Conservation (phyloP, 169 alveolate genomes). For the Miamiensis avidus region DNA sequence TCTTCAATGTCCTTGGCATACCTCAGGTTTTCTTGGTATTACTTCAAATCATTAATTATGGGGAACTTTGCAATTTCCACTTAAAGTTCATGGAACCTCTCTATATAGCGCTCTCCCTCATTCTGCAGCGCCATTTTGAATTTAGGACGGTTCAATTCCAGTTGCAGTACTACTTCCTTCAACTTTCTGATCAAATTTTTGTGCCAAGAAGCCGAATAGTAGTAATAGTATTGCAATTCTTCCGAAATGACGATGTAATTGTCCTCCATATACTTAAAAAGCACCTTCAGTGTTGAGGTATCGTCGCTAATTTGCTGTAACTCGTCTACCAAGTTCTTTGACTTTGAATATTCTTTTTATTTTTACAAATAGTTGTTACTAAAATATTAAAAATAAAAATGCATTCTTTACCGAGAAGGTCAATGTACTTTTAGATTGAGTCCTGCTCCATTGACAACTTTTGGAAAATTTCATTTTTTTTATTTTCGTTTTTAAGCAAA, state of each 20-base stretch:
- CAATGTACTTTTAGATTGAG: background rate
- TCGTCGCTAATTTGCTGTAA: background rate
- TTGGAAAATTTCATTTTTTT: no score
- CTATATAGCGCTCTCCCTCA: background rate
- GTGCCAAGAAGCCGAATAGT: background rate
- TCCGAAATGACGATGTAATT: background rate
- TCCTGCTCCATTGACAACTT: background rate
- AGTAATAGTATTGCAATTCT: no score
- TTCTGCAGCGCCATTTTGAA: background rate
- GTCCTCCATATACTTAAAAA: background rate
- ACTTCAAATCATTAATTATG: background rate
- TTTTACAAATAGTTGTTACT: no score
- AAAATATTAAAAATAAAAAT: no score
- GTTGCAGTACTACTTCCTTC: background rate
- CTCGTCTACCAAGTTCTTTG: background rate
- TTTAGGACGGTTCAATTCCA: background rate
- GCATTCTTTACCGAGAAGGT: background rate
- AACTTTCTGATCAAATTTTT: no score
- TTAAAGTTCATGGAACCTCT: no score
- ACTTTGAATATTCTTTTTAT: background rate
- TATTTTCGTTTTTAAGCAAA: no score
- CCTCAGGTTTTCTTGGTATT: background rate
- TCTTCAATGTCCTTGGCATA: background rate
- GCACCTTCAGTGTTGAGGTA: background rate
- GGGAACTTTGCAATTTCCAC: background rate